phyloP scores from a whole-genome alignment of 2,329 filamentous ascomycete genomes.

The Neophaeococcomyces aloes region DNA sequence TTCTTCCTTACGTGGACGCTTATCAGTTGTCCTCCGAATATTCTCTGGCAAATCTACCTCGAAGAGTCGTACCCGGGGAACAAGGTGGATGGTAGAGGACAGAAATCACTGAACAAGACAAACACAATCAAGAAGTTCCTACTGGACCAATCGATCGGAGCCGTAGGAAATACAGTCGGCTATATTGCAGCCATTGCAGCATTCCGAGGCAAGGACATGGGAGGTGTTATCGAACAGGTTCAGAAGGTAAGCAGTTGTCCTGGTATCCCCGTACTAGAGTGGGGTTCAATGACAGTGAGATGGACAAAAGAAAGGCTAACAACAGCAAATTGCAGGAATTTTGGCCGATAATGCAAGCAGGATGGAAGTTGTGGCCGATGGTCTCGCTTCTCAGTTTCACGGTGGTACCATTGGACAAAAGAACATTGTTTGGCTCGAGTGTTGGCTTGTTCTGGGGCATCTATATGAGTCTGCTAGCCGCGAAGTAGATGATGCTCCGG shows the following conservation, averaged over 20 bases:
- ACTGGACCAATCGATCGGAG: slow-evolving; percentile 49
- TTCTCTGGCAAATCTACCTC: slow-evolving; percentile 72
- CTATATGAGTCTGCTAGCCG: slow-evolving; percentile 27
- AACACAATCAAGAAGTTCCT: slow-evolving; percentile 48
- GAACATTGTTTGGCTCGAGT: slow-evolving; percentile 27
- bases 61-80: slow-evolving; percentile 57
- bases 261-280: too few species aligned
- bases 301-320: slow-evolving; percentile 3
- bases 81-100: slow-evolving; percentile 10
- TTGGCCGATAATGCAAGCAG: slow-evolving; percentile 28
- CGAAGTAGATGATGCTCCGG: too few species aligned
- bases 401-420: slow-evolving; percentile 27
- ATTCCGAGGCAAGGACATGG: slow-evolving; percentile 30
- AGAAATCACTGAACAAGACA: slow-evolving; percentile 29
- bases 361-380: slow-evolving; percentile 32
- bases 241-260: slow-evolving; percentile 22
- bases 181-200: slow-evolving; percentile 47
- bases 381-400: slow-evolving; percentile 32
- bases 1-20: slow-evolving; percentile 68
- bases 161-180: slow-evolving; percentile 44
- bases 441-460: slow-evolving; percentile 32
- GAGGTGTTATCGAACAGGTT: slow-evolving; percentile 26
- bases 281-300: too few species aligned
- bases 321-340: slow-evolving; percentile 24
- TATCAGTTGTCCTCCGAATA: slow-evolving; percentile 70